Percentiles rank a stretch among this genome's conserved stretches.
Conservation (phyloP, 2,329 filamentous ascomycete species). For the Uncinocarpus reesii region DNA sequence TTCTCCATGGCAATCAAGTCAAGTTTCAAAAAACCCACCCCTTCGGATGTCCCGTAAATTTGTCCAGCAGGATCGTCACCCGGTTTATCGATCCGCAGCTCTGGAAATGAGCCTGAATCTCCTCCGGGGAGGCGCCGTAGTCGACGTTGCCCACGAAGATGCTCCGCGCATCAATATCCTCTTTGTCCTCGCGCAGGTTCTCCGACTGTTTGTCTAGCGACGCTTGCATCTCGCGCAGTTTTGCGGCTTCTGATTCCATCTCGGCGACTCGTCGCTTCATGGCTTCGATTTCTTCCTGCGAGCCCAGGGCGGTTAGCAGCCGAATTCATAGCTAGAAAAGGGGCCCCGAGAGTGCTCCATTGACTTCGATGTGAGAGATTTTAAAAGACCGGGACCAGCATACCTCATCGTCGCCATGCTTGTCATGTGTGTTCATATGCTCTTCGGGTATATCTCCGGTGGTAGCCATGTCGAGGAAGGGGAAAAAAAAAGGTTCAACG, state of each 20-base stretch:
- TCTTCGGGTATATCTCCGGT: constrained; percentile 16
- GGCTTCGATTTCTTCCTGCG: constrained; percentile 65
- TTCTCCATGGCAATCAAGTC: constrained; percentile 9
- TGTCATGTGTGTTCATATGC: constrained; percentile 24
- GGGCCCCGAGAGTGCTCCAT: no score
- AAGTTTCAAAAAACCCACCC: constrained; percentile 48
- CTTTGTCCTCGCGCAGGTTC: constrained; percentile 80
- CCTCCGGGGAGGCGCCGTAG: constrained; percentile 91
- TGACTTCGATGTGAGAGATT: neutral
- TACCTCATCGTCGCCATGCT: constrained; percentile 39
- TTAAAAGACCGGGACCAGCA: neutral
- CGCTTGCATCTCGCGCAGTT: constrained; percentile 77
- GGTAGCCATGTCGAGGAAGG: constrained; percentile 13
- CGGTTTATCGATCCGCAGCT: constrained; percentile 95
- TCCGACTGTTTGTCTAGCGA: constrained; percentile 75
- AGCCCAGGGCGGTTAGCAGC: neutral
- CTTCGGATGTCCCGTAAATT: constrained; percentile 98
- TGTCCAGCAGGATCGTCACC: constrained; percentile 93
- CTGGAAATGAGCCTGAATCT: constrained; percentile 97
- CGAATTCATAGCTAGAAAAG: neutral
- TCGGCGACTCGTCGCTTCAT: constrained; percentile 82
- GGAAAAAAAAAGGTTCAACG: no score
- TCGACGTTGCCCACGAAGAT: constrained; percentile 99
- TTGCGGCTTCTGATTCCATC: constrained; percentile 83
- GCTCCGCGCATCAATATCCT: constrained; percentile 87